Conservation (phyloP, 2,329 filamentous ascomycete genomes). For the Aotearoamyces nothofagi region DNA sequence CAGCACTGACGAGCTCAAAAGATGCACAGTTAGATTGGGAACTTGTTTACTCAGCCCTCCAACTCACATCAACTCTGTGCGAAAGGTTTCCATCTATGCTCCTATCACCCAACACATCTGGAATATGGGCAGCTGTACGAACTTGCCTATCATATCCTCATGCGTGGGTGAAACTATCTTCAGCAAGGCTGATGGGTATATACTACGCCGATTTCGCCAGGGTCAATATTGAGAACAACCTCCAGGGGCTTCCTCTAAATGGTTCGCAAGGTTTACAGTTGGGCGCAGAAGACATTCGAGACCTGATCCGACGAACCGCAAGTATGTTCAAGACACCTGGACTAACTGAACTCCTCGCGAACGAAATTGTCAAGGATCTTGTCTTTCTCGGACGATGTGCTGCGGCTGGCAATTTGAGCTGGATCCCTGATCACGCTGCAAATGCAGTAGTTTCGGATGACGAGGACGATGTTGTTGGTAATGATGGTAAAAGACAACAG, state of each 20-base stretch:
- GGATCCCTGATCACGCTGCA: conserved; percentile 26
- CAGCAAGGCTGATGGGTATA: conserved; percentile 58
- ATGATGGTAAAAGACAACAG: conserved; percentile 26
- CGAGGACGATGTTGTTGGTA: conserved; percentile 26
- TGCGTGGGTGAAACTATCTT: conserved; percentile 58
- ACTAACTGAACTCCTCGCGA: conserved; percentile 59
- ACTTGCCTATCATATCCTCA: conserved; percentile 59
- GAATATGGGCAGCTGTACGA: conserved; percentile 58
- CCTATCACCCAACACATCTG: conserved; percentile 40
- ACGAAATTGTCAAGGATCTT: conserved; percentile 66
- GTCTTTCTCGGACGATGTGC: conserved; percentile 62
- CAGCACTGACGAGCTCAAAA: conserved; percentile 34
- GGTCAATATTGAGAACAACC: conserved; percentile 35
- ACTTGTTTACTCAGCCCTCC: conserved; percentile 58
- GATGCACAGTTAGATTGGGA: conserved; percentile 49
- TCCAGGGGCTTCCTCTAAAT: conserved; percentile 41
- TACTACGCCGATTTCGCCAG: conserved; percentile 70
- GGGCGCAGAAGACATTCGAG: conserved; percentile 45
- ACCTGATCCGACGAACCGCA: conserved; percentile 34
- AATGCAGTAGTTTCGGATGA: conserved; percentile 25
- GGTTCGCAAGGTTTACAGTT: conserved; percentile 61
- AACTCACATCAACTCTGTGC: conserved; percentile 51
- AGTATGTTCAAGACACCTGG: conserved; percentile 43
- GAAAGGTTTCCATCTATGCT: conserved; percentile 48
- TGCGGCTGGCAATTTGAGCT: conserved; percentile 38